Conservation (phyloP, 2,329 filamentous ascomycete species). For the Nemania abortiva region DNA sequence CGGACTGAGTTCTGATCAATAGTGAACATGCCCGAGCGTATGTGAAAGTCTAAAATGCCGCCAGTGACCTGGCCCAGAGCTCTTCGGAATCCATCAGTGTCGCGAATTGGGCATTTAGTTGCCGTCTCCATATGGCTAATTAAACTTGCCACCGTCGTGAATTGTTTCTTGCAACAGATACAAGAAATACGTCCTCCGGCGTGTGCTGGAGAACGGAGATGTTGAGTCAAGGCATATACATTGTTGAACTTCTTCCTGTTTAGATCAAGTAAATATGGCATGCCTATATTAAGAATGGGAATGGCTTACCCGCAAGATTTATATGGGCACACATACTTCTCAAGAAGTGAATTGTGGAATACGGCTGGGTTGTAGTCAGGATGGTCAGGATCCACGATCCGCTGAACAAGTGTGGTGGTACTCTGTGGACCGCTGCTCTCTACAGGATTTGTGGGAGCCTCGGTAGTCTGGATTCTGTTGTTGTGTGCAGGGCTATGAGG, state of each 20-base stretch:
- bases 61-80: conserved; percentile 39
- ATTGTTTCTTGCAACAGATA: conserved; percentile 59
- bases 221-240: conserved; percentile 51
- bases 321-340: conserved; percentile 35
- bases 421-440: background rate
- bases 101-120: conserved; percentile 40
- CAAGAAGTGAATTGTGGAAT: conserved; percentile 22
- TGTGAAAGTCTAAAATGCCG: conserved; percentile 41
- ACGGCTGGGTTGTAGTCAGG: conserved; percentile 33
- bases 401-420: conserved; percentile 6
- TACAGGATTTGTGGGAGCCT: background rate
- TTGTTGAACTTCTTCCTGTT: conserved; percentile 58
- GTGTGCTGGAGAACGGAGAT: conserved; percentile 61
- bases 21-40: conserved; percentile 30
- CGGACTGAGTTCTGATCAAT: conserved; percentile 37
- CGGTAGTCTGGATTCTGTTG: conserved; percentile 11
- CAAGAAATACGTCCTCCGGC: conserved; percentile 55
- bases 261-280: conserved; percentile 32
- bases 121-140: conserved; percentile 63
- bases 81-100: conserved; percentile 28
- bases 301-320: conserved; percentile 35
- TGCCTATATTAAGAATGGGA: background rate
- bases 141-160: conserved; percentile 58
- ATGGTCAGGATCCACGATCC: conserved; percentile 26
- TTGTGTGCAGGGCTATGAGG: background rate